Evolutionary conservation across 164 flowering plant genomes (phyloP).

Genomic region (grape (Vitis vinifera)): DNA sequence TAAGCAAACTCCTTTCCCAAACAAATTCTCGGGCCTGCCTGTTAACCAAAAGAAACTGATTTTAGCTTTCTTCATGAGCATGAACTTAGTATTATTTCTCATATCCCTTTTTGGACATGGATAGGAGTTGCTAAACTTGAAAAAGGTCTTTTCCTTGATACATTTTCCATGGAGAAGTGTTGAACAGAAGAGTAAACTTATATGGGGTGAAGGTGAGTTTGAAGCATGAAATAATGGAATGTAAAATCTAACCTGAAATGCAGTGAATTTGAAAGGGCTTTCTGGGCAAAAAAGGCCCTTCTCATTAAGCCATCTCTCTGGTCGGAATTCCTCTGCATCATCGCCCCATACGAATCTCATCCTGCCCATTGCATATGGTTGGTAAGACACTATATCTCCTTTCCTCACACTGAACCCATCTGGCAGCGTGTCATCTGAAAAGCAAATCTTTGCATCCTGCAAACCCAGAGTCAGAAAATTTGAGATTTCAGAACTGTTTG

Average conservation of each 20-base stretch:
- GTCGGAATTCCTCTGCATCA: slow-evolving; percentile 67
- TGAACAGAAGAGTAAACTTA: neutral
- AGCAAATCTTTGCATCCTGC: slow-evolving; percentile 61
- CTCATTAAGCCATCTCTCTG: slow-evolving; percentile 77
- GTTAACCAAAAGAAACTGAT: slow-evolving; percentile 14
- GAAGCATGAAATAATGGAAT: neutral
- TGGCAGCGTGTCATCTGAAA: slow-evolving; percentile 66
- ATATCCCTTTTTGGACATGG: neutral
- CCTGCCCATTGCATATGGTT: slow-evolving; percentile 87
- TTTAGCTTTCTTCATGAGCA: slow-evolving; percentile 1
- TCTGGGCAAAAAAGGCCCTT: slow-evolving; percentile 59
- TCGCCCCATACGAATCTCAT: slow-evolving; percentile 85
- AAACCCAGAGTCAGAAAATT: neutral
- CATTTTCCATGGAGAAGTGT: neutral
- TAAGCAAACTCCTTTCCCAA: slow-evolving; percentile 77
- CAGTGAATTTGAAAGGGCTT: slow-evolving; percentile 74
- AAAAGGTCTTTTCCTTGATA: no score
- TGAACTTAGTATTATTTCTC: neutral
- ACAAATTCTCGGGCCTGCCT: slow-evolving; percentile 83
- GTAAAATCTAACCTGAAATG: slow-evolving; percentile 56
- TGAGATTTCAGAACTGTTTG: neutral
- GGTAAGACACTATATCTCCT: slow-evolving; percentile 65
- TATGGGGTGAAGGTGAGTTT: no score
- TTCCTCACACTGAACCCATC: slow-evolving; percentile 60
- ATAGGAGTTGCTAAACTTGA: no score